Evolutionary conservation across 441 rosid genomes (phyloP).

Genomic region (Capsella rubella): DNA sequence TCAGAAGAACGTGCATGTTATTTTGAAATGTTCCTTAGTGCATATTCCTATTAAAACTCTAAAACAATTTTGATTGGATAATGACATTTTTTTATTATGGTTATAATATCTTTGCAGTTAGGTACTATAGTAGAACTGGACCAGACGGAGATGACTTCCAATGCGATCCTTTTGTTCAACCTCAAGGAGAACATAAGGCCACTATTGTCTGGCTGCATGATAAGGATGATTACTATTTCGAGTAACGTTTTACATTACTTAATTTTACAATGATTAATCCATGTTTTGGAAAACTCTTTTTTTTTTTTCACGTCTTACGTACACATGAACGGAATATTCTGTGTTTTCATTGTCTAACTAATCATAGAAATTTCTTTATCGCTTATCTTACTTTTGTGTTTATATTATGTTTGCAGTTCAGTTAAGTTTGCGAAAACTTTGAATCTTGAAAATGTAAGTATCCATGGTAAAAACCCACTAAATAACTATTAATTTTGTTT

Average conservation of each 20-base stretch:
- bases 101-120: neutral
- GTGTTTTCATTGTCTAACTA: neutral
- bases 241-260: neutral
- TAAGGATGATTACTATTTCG: neutral
- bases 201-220: neutral
- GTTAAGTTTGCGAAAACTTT: neutral
- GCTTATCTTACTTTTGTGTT: neutral
- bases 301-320: no score
- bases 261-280: neutral
- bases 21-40: neutral
- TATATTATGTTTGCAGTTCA: neutral
- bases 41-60: neutral
- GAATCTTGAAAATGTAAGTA: neutral
- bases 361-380: neutral
- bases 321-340: neutral
- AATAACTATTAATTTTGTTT: no score
- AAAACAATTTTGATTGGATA: neutral
- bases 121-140: neutral
- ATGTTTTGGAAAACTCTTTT: no score
- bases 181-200: neutral
- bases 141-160: neutral
- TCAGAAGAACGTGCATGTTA: neutral
- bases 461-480: neutral
- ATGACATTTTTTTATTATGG: neutral
- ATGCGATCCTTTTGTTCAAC: neutral